phyloP scores from a whole-genome alignment of 192 early-diverging fungal species.

The Umbelopsis sp. region DNA sequence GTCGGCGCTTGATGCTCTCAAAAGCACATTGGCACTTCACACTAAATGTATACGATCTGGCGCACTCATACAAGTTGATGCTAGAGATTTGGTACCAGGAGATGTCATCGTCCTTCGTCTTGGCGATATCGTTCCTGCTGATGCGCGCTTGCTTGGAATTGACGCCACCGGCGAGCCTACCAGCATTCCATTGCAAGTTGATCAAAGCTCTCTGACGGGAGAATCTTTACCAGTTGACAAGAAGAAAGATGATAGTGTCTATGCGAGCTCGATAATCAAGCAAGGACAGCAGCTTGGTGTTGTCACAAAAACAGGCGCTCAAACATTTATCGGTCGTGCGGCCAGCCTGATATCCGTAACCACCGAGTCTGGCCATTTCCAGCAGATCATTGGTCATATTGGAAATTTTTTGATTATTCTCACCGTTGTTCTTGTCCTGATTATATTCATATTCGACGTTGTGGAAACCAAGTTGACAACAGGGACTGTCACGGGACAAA shows the following conservation, averaged over 20 bases:
- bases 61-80: constrained; percentile 50
- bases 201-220: constrained; percentile 75
- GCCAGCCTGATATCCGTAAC: constrained; percentile 71
- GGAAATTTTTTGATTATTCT: constrained; percentile 78
- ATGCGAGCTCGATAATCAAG: constrained; percentile 72
- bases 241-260: constrained; percentile 60
- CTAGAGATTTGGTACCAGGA: constrained; percentile 64
- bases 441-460: constrained; percentile 56
- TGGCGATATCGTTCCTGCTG: constrained; percentile 80
- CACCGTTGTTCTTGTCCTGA: constrained; percentile 49
- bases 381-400: constrained; percentile 75
- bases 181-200: constrained; percentile 60
- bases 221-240: constrained; percentile 71
- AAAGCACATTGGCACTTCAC: constrained; percentile 71
- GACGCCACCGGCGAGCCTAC: constrained; percentile 53
- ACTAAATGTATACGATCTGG: constrained; percentile 63
- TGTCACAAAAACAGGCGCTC: constrained; percentile 69
- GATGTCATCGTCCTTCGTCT: constrained; percentile 72
- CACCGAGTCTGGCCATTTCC: constrained; percentile 74
- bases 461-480: constrained; percentile 31
- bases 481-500: constrained; percentile 55
- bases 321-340: constrained; percentile 77
- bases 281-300: constrained; percentile 74
- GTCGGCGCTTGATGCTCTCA: constrained; percentile 70
- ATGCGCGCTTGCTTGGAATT: constrained; percentile 58